Evolutionary conservation across 768 basidiomycete genomes (phyloP), one percentile per base, ranked within the genome.

Genomic region (Pseudohyphozyma bogoriensis): DNA sequence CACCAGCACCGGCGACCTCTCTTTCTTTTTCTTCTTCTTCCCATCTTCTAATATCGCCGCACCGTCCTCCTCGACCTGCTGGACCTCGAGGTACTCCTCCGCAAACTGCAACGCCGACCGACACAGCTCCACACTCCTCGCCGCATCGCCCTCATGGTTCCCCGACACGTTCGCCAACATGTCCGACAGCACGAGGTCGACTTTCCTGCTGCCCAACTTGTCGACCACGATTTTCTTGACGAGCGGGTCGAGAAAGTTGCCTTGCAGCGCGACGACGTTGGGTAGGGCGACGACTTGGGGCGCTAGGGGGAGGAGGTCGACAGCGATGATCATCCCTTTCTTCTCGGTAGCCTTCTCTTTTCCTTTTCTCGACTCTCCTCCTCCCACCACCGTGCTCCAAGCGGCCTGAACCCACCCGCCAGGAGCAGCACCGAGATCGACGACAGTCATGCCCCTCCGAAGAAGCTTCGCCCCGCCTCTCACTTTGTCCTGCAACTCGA

Each of bases 381-480:
- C 33, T 26, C 33, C 33, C 33, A 51, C 22, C 33, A 24, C 50
- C 50, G 35, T 65, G 66, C 32, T 49, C 18, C n/a, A n/a, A n/a
- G 82, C 83, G 15, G 90, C 90, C 70, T 95, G 91, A 52, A 85
- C 86, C 92, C 93, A 97, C 0, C 89, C 89, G 0, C 91, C 91
- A 0, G 92, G 93, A 0, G 90, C 88, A 0, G 87, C 87, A 20
- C 93, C 92, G 26, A 95, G 80, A 73, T 95, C 92, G 1, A 92
- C 82, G 0, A 93, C 82, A 22, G 80, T 56, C 42, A 63, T 66
- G 18, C 29, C 74, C 72, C 47, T 78, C 22, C 72, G 71, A 45
- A 85, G 74, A 42, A 55, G 60, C 39, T 77, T 76, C 13, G 26
- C 26, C 13, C 52, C 22, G 22, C 22, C 22, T 12, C 28, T 39